Conservation (phyloP, 257 asterid genomes). For the Solanum rostratum region DNA sequence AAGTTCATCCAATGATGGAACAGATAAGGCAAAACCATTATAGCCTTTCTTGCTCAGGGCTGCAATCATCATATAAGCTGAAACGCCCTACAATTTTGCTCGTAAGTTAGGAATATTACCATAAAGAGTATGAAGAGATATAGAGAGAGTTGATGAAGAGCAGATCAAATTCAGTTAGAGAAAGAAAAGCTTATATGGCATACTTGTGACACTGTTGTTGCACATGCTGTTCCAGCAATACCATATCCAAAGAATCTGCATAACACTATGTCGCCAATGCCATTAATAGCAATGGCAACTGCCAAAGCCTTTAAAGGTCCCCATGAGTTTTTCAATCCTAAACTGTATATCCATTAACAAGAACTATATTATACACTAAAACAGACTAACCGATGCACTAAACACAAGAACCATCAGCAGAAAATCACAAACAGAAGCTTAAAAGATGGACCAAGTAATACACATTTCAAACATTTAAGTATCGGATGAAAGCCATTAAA, state of each 20-base stretch:
- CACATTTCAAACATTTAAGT: not conserved
- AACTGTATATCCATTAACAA: slow-evolving; percentile 31
- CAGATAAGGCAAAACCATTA: slow-evolving; percentile 68
- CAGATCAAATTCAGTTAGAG: not conserved
- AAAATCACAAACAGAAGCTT: not conserved
- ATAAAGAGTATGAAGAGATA: not conserved
- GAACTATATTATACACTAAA: not conserved
- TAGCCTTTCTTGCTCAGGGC: slow-evolving; percentile 75
- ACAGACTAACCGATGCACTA: no score
- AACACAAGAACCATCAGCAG: not conserved
- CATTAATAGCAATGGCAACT: slow-evolving; percentile 75
- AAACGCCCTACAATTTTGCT: slow-evolving; percentile 55
- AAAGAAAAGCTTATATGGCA: not conserved
- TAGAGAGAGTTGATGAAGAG: not conserved
- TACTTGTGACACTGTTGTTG: slow-evolving; percentile 95
- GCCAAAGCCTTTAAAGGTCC: slow-evolving; percentile 94
- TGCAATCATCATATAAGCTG: slow-evolving; percentile 80
- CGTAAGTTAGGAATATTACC: not conserved
- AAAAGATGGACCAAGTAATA: not conserved
- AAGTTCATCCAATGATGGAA: slow-evolving; percentile 63
- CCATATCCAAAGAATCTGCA: slow-evolving; percentile 80
- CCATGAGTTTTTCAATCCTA: slow-evolving; percentile 98
- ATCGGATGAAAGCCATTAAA: not conserved
- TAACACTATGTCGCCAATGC: slow-evolving; percentile 69
- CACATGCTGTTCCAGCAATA: slow-evolving; percentile 99